Base-by-base conservation (phyloP, 2,329 filamentous ascomycete species). In the Colletotrichum cereale region DNA sequence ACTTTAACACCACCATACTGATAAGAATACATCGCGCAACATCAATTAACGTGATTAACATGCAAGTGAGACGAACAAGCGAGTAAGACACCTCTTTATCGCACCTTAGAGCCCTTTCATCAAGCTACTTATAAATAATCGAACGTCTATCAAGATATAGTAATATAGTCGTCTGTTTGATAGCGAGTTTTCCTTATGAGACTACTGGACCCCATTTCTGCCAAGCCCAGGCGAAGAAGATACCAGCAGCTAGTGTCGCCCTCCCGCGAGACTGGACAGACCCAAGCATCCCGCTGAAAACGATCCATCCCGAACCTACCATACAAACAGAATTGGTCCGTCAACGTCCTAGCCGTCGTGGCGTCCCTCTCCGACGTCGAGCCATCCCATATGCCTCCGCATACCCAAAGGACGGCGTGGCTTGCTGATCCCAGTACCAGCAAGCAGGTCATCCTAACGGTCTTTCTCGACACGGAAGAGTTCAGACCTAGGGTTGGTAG, bases 291-390 rank as follows among this genome's bases (percentile, higher is more conserved):
- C 85, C 87, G 0, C 79, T 88, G 21, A 88, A 86, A 73, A 14
- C 81, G 81, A 57, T 80, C 83, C 8, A 85, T 89, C 60, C 85
- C 87, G 0, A 80, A 84, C 71, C 82, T 89, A 0, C 87, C 87
- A 1, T 89, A 87, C 78, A 84, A 85, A 64, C 86, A 89, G 70
- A 89, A 89, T 75, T 90, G 87, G 87, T 85, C 85, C 56, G 83
- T 86, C 77, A 89, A 89, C 72, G 80, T 88, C 8, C 83, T 90
- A 3, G 86, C 83, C 66, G 81, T 89, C 24, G 72, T 89, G 4
- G 78, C 80, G 0, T 82, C 83, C 1, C 78, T 89, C 4, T 86
- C 85, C 0, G 81, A 79, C 0, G 78, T 88, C 21, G 85, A 88
- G 69, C 80, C 86, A 1, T 86, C 85, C 0, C 80, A 83, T 3